These are phyloP conservation scores for Cyanophora paradoxa DNA, from an alignment of 78 protist genomes.

Conservation along the genomic window DNA sequence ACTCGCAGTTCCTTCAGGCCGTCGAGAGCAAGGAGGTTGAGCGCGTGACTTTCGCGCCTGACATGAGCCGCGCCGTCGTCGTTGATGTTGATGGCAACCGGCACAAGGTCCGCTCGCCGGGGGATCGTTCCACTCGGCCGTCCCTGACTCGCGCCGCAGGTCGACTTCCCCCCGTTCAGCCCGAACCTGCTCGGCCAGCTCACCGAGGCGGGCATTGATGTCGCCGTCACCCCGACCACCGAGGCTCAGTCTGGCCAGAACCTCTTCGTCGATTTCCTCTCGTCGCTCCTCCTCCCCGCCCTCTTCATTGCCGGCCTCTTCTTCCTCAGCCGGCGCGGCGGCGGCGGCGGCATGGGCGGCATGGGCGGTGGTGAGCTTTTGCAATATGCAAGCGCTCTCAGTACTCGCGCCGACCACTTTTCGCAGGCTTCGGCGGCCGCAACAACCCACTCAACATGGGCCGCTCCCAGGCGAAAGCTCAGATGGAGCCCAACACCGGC, in stretches of 20 bases:
- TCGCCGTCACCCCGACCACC: neutral
- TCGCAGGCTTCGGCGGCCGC: neutral
- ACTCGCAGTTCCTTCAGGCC: neutral
- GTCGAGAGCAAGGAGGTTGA: slow-evolving; percentile 12
- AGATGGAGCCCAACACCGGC: slow-evolving; percentile 48
- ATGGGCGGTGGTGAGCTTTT: neutral
- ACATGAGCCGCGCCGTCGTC: neutral
- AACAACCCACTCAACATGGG: neutral
- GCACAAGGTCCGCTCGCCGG: slow-evolving; percentile 16
- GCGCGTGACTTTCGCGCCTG: slow-evolving; percentile 13
- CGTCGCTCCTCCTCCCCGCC: slow-evolving; percentile 29
- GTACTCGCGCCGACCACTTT: neutral
- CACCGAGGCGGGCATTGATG: neutral
- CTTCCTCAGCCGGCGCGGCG: slow-evolving; percentile 18
- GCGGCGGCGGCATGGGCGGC: neutral
- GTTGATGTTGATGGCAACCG: slow-evolving; percentile 20
- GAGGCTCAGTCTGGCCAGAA: neutral
- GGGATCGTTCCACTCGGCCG: neutral
- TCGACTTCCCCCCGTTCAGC: neutral
- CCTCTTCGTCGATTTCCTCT: neutral
- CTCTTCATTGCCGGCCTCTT: slow-evolving; percentile 29
- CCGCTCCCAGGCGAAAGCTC: slow-evolving; percentile 22
- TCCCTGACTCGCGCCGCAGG: neutral
- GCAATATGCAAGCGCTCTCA: neutral
- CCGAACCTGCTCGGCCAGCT: too few species aligned